Base-by-base conservation (phyloP, 176 grass and related monocot species). In the Coix lacrymajobi region DNA sequence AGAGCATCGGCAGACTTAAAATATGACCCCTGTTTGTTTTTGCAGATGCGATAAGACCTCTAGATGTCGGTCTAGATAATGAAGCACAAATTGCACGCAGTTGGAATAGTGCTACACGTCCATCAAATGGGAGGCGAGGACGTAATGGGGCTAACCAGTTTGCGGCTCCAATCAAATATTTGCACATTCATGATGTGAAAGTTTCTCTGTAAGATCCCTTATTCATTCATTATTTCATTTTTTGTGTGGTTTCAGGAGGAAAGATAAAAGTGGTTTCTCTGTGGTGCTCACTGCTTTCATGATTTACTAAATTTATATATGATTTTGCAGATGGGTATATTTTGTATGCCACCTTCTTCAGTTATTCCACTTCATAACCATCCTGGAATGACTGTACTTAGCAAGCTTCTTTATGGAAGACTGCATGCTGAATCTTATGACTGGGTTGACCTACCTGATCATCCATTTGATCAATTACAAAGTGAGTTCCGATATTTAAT, bases 341-440 rank as follows among this genome's bases (percentile, higher is more conserved):
- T 99, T 88, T 99, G 96, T 69, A 93, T 96, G 96, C 96, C 93
- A 20, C 85, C 93, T 19, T 96, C 87, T 66, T 94, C 93, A 49
- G 88, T 99, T 77, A 96, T 99, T 79, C 96, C 96, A 75, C 96
- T 99, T 90, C 96, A 99, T 78, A 92, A 99, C 82, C 96, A 99
- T 89, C 96, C 96, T 12, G 83, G 89, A 74, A 99, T 99, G 96
- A 99, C 96, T 43, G 96, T 98, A 30, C 85, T 98, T 41, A 98
- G 96, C 89, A 98, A 98, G 80, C 93, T 98, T 91, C 89, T 98
- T 60, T 98, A 95, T 75, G 96, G 96, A 49, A 91, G 71, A 31
- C 16, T 98, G 83, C 93, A 93, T 26, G 89, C 90, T 5, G 92
- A 92, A 85, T 98, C 96, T 19, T 98, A 98, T 90, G 96, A 98